Base-by-base conservation (phyloP, 805 yeast species). In the Starmera pachycereana region DNA sequence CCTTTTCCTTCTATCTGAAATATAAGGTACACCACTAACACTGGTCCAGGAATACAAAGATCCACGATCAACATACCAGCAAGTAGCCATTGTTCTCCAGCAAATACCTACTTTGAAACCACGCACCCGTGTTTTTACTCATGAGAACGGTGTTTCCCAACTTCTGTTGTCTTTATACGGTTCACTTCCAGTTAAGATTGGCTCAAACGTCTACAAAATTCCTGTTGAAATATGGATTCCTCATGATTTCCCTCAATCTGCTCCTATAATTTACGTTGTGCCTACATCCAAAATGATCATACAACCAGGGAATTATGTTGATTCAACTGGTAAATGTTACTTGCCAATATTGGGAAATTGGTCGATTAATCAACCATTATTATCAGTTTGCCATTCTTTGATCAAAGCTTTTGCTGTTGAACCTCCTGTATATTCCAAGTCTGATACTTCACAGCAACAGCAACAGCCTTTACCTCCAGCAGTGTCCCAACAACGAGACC, bases 171-270 rank as follows among this genome's bases (percentile, higher is more conserved):
- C 78, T 44, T 44, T 89, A 2, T 70, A 70, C 48, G 96, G 96
- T 0, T 60, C 69, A 0, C 47, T 80, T 4, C 69, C 70, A 3
- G 54, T 61, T 1, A 33, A 47, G 5, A 55, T 60, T 11, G 49
- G 48, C 12, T 55, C 56, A 2, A 41, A 50, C 0, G 49, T 51
- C 0, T 63, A 68, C 45, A 58, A 62, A n/a, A 60, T 74, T 13
- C 89, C 88, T 0, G 51, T 87, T 11, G 77, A 76, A 40, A 57
- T 88, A 5, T 87, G 95, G 95, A 52, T 89, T 6, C 95, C 95
- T 0, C 68, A 69, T 25, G 64, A 67, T 19, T 88, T 83, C 48
- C 96, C 96, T 0, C 48, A 52, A n/a, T 65, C 61, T 3, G 69
- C 80, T 1, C 97, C 97, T 0, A 49, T 76, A n/a, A 70, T 76